Evolutionary conservation across 495 filamentous ascomycete genomes (phyloP), one percentile per base, ranked within the genome.

Genomic region (Bathelium albidoporum): DNA sequence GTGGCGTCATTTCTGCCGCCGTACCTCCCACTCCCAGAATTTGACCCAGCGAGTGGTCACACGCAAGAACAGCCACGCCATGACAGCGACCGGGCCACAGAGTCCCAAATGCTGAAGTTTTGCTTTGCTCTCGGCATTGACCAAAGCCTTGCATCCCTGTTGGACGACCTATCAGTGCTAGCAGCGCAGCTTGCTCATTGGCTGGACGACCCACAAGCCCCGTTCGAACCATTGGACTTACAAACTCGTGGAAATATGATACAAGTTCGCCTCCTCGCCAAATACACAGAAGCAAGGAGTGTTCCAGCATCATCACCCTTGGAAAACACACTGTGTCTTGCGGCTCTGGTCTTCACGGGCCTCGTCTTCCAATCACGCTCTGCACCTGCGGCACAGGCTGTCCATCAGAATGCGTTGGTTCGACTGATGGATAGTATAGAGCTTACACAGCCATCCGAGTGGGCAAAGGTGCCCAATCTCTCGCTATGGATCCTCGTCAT

Each of bases 401-500:
- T 69, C 22, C 67, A 71, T 61, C 55, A 60, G 34, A 55, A 63
- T 14, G 65, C 67, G 2, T 24, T 55, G 10, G 22, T 68, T 61
- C 65, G 69, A 66, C 32, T 65, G 67, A 22, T 63, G 59, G 66
- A 64, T 63, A 69, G 58, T 65, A 64, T 32, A 32, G 68, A 32
- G 66, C 32, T 26, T 62, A 65, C 26, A 66, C 65, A 60, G 64
- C 62, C 28, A 62, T 3, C 2, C 7, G 67, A 71, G 32, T 71
- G 69, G 69, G 11, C 12, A 11, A 26, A 26, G 5, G 65, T 59
- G 36, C 67, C 69, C 2, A 67, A 68, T 29, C 64, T 71, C 18
- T 62, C 68, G 1, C 43, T 71, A 28, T 71, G 69, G 69, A 65
- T 71, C 29, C 61, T 71, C 22, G 60, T 65, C 26, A 67, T 69